Percentiles rank a stretch among this genome's conserved stretches.
Evolutionary conservation across 306 rosid species (phyloP).

Genomic region (Lathyrus aphaca): DNA sequence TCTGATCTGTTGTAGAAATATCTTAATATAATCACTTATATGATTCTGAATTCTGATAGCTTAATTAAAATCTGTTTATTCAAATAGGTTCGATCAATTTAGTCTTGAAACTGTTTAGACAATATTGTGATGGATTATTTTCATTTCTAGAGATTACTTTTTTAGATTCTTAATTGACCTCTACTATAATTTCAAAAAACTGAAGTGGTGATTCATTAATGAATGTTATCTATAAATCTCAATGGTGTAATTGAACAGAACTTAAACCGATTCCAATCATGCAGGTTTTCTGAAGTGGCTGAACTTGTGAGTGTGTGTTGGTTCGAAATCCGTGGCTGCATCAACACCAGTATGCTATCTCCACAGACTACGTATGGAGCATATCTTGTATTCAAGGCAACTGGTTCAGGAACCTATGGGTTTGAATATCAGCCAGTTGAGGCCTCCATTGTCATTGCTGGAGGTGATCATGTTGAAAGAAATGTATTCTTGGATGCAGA

Average conservation of each 20-base stretch:
- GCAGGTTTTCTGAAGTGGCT: constrained; percentile 73
- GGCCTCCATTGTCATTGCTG: constrained; percentile 49
- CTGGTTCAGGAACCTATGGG: constrained; percentile 43
- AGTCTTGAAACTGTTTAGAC: background rate
- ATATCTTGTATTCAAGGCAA: constrained; percentile 67
- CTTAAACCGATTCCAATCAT: background rate
- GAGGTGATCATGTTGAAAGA: constrained; percentile 34
- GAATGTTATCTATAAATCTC: background rate
- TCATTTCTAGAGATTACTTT: background rate
- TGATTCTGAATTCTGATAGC: too few species aligned
- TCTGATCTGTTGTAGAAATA: too few species aligned
- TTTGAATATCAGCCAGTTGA: constrained; percentile 60
- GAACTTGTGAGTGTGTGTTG: constrained; percentile 73
- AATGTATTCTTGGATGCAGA: constrained; percentile 54
- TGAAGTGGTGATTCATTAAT: background rate
- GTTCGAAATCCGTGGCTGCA: constrained; percentile 73
- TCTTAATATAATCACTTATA: too few species aligned
- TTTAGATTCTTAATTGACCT: background rate
- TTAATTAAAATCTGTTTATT: too few species aligned
- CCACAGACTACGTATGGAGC: constrained; percentile 60
- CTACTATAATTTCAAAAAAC: background rate
- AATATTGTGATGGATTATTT: background rate
- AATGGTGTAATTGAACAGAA: background rate
- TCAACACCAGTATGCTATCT: constrained; percentile 58
- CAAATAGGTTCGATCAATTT: background rate